Conservation (phyloP, 768 basidiomycete species). For the Boletus eberwhitei region DNA sequence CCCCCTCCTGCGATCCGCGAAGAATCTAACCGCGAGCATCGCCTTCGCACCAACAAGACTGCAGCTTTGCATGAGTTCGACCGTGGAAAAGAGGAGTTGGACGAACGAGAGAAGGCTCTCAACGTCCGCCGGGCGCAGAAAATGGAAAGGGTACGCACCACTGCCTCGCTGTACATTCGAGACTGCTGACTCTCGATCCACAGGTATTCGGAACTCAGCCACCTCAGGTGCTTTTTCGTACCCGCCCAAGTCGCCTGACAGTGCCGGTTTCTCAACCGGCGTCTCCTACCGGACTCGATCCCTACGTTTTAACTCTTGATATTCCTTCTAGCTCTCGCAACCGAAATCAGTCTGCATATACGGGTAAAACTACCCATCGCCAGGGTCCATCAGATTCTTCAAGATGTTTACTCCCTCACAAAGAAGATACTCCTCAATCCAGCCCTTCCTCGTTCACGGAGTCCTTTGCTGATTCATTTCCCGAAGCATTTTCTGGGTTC, state of each 20-base stretch:
- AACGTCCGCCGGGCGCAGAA: slow-evolving; percentile 79
- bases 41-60: slow-evolving; percentile 48
- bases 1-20: slow-evolving; percentile 29
- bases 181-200: neutral
- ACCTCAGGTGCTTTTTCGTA: slow-evolving; percentile 75
- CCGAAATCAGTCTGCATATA: slow-evolving; percentile 49
- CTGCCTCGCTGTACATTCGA: neutral
- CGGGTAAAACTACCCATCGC: slow-evolving; percentile 42
- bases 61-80: slow-evolving; percentile 53
- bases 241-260: slow-evolving; percentile 45
- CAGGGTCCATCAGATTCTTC: slow-evolving; percentile 68
- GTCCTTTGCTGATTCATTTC: slow-evolving; percentile 21
- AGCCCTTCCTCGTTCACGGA: slow-evolving; percentile 20
- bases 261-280: slow-evolving; percentile 28
- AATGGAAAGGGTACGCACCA: slow-evolving; percentile 72
- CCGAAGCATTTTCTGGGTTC: slow-evolving; percentile 17
- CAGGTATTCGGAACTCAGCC: slow-evolving; percentile 83
- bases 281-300: slow-evolving; percentile 16
- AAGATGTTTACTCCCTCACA: slow-evolving; percentile 43
- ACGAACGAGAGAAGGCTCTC: slow-evolving; percentile 70
- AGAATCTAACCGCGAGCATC: slow-evolving; percentile 35
- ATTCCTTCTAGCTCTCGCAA: slow-evolving; percentile 33
- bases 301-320: slow-evolving; percentile 21
- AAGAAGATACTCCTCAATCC: slow-evolving; percentile 10
- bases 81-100: slow-evolving; percentile 65